Evolutionary conservation across 139 green algal genomes (phyloP), one percentile per base, ranked within the genome.

Genomic region (Chlamydomonas sphaeroides): DNA sequence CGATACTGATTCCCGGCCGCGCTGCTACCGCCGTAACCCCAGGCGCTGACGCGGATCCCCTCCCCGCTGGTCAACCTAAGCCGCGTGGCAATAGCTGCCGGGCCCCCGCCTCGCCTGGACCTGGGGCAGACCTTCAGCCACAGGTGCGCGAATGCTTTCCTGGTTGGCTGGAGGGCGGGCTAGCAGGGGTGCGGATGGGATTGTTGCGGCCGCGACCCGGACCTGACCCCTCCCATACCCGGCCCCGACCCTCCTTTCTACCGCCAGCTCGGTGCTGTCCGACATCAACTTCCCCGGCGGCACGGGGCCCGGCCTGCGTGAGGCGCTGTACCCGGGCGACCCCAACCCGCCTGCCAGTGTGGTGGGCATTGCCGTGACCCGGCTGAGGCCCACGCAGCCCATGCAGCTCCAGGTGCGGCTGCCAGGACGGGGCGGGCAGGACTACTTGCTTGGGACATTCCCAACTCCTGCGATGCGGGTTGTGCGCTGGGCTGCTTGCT

Each of bases 81-180:
- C 63, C 63, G 26, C 63, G 21, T 28, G 33, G 23, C 26, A 33
- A 68, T 42, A 33, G 2, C 21, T 17, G 63, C 35, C 33, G 63
- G 33, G 15, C 63, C 63, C 33, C 10, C 14, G 14, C 21, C 63
- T 8, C 33, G 17, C 14, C 63, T 68, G 33, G 33, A 68, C 18
- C 63, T 68, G 63, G 63, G 45, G 33, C 63, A 68, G 63, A 33
- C 63, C 63, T 68, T n/a, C 63, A 42, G n/a, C n/a, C n/a, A n/a
- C n/a, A n/a, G n/a, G n/a, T n/a, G n/a, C n/a, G n/a, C n/a, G n/a
- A n/a, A n/a, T n/a, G n/a, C n/a, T n/a, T n/a, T n/a, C n/a, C n/a
- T n/a, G n/a, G n/a, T n/a, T n/a, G n/a, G n/a, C n/a, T n/a, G n/a
- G n/a, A n/a, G n/a, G n/a, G n/a, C n/a, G n/a, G n/a, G n/a, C n/a